Evolutionary conservation across 495 filamentous ascomycete genomes (phyloP).

Genomic region (Penicillium canariense): DNA sequence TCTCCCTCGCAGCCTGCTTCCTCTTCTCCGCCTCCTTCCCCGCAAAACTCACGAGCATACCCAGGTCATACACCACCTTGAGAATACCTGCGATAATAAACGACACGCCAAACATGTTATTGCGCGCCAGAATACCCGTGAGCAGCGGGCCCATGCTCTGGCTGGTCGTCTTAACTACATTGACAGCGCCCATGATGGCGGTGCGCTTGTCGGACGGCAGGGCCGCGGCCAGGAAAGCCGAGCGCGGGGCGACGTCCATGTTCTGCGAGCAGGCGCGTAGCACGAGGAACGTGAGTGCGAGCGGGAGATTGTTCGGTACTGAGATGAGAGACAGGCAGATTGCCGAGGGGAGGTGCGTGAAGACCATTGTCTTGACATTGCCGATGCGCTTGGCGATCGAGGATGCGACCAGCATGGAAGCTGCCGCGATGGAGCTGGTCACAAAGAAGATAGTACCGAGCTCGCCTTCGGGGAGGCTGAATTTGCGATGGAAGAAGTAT

Average conservation of each 20-base stretch:
- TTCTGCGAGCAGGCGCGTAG: slow-evolving; percentile 67
- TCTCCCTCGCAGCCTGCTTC: slow-evolving; percentile 15
- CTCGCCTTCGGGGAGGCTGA: slow-evolving; percentile 63
- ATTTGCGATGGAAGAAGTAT: slow-evolving; percentile 77
- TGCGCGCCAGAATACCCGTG: slow-evolving; percentile 66
- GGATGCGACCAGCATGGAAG: slow-evolving; percentile 69
- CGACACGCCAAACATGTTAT: slow-evolving; percentile 62
- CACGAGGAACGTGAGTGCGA: slow-evolving; percentile 62
- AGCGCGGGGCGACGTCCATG: slow-evolving; percentile 81
- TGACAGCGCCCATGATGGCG: slow-evolving; percentile 70
- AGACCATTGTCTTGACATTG: slow-evolving; percentile 84
- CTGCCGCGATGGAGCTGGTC: slow-evolving; percentile 62
- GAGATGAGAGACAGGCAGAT: slow-evolving; percentile 70
- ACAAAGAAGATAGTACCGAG: slow-evolving; percentile 69
- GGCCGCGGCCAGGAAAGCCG: slow-evolving; percentile 73
- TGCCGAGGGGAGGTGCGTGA: slow-evolving; percentile 76
- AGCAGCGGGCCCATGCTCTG: slow-evolving; percentile 63
- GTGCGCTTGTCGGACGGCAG: slow-evolving; percentile 73
- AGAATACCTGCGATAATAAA: slow-evolving; percentile 70
- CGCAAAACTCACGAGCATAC: slow-evolving; percentile 66
- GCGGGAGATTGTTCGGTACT: slow-evolving; percentile 49
- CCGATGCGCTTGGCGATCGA: slow-evolving; percentile 76
- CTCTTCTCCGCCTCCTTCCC: slow-evolving; percentile 31
- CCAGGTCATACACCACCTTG: slow-evolving; percentile 71
- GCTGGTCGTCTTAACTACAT: slow-evolving; percentile 63